These are phyloP conservation scores for Vigna nakashimae DNA, from an alignment of 306 rosid species.

Conservation along the genomic window DNA sequence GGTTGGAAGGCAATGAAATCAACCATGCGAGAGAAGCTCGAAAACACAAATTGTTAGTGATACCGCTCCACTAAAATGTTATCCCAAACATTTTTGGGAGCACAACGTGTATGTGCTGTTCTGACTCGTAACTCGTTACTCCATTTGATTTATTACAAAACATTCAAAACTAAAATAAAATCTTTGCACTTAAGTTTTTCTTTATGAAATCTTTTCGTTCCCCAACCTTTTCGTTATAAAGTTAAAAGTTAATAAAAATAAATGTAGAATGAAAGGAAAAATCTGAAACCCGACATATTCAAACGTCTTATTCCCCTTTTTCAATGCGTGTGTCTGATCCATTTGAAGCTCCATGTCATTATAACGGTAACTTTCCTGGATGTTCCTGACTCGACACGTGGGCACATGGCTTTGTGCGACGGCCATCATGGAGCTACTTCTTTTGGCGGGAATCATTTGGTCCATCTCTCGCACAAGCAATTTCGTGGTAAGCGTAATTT, in stretches of 20 bases:
- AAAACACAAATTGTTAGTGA: neutral
- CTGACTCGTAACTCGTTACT: neutral
- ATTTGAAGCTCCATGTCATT: slow-evolving; percentile 41
- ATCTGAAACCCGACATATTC: slow-evolving; percentile 37
- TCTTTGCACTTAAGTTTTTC: neutral
- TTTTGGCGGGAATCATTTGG: slow-evolving; percentile 60
- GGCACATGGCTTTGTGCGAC: neutral
- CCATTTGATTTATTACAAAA: neutral
- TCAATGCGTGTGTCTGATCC: slow-evolving; percentile 44
- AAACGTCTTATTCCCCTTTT: slow-evolving; percentile 38
- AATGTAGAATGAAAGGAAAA: neutral
- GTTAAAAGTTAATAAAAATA: no score
- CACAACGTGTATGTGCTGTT: neutral
- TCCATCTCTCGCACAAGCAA: slow-evolving; percentile 6
- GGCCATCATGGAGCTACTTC: neutral
- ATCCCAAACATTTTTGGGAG: neutral
- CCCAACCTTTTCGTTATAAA: neutral
- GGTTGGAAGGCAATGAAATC: neutral
- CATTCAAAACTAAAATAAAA: neutral
- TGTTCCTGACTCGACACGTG: slow-evolving; percentile 63
- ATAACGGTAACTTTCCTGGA: slow-evolving; percentile 73
- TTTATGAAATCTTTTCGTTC: neutral
- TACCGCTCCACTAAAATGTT: neutral
- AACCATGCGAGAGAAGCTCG: neutral
- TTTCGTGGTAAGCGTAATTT: slow-evolving; percentile 33